phyloP scores from a whole-genome alignment of 2,329 filamentous ascomycete genomes.

The Alternaria ventricosa region DNA sequence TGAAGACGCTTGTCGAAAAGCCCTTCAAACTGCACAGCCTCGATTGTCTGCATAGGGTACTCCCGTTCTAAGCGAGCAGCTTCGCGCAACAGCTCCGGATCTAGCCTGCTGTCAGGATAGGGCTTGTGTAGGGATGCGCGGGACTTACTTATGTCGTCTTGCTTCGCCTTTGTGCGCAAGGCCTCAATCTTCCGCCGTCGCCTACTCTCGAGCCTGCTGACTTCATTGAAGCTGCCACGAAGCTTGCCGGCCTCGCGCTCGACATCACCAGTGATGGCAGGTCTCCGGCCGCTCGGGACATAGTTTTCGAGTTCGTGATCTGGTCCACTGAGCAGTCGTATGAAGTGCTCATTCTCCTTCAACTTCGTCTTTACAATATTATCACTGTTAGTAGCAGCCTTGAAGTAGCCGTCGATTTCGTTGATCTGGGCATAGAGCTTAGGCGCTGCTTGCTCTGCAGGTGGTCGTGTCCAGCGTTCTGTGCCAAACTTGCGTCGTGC shows the following conservation, averaged over 20 bases:
- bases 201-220: constrained; percentile 80
- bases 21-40: constrained; percentile 87
- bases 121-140: constrained; percentile 1
- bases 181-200: constrained; percentile 80
- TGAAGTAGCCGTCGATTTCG: constrained; percentile 88
- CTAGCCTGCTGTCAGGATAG: constrained; percentile 47
- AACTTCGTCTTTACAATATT: constrained; percentile 79
- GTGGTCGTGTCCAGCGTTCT: constrained; percentile 77
- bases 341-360: constrained; percentile 73
- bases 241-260: constrained; percentile 80
- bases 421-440: constrained; percentile 77
- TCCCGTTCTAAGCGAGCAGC: constrained; percentile 84
- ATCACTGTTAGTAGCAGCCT: constrained; percentile 71
- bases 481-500: constrained; percentile 82
- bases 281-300: constrained; percentile 83
- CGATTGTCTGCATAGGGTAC: constrained; percentile 82
- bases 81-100: constrained; percentile 81
- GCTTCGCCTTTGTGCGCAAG: constrained; percentile 77
- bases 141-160: constrained; percentile 79
- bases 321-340: constrained; percentile 77
- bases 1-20: constrained; percentile 85
- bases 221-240: constrained; percentile 82
- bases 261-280: constrained; percentile 79
- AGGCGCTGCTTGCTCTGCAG: constrained; percentile 71
- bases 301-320: constrained; percentile 85